Evolutionary conservation across 495 filamentous ascomycete species (phyloP), one percentile per base, ranked within the genome.

Genomic region (Penicillium tannophilum): DNA sequence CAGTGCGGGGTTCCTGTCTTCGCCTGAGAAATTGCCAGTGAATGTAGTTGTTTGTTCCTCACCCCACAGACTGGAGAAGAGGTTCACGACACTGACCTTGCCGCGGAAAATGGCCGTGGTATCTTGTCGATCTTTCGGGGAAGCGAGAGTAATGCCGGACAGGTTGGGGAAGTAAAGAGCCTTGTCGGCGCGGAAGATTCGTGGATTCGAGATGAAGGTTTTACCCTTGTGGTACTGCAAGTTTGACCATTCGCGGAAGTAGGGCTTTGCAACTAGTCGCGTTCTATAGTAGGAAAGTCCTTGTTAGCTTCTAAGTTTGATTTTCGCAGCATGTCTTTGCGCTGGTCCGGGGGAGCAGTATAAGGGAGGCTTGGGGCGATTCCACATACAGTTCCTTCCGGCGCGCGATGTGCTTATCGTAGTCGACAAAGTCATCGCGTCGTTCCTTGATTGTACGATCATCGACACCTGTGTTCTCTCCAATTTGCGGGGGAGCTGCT

Each of bases 111-210:
- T 63, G 3, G 82, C 75, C 5, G 91, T 95, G 14, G 92, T 96
- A 74, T 95, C 84, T 52, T 79, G 72, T 3, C 67, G 74, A 62
- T 67, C 64, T 51, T 68, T 80, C 65, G 73, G 69, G 0, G 76
- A 75, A 9, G 77, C 75, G 9, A 97, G 79, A 4, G 94, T 97
- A 41, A 78, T 78, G 5, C 94, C 94, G 64, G 80, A 75, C 43
- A 99, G 75, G 73, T 99, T 99, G 28, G 94, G 95, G 80, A 99
- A 97, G 77, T 88, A 97, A 31, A 96, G 85, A 14, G 93, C 85
- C 10, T 83, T 79, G 31, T 91, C 89, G 54, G 76, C 75, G 51
- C 84, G 85, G 79, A 97, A 97, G 33, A 91, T 78, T 6, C 84
- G 79, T 3, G 86, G 81, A 36, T 91, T 91, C 8, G 93, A 86